These are phyloP conservation scores for Lactuca saligna DNA, from an alignment of 129 eudicot genomes.

Conservation along the genomic window DNA sequence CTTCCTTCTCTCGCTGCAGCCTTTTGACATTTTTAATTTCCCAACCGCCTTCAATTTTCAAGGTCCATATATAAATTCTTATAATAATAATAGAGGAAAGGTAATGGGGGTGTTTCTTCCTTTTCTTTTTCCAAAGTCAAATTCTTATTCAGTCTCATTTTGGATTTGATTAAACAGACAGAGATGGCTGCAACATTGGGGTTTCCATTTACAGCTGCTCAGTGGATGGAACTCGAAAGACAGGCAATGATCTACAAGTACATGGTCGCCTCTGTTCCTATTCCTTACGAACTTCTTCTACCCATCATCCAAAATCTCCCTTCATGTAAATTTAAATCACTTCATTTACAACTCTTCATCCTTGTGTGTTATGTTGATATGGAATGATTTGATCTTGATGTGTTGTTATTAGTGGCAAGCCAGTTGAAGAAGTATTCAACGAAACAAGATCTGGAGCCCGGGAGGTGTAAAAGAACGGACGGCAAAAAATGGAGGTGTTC, in stretches of 20 bases:
- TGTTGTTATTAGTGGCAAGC: too few species aligned
- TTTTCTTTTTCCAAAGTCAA: constrained; percentile 11
- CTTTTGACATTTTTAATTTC: constrained; percentile 37
- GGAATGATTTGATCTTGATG: too few species aligned
- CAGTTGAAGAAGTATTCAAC: too few species aligned
- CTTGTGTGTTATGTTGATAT: background rate
- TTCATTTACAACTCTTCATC: background rate
- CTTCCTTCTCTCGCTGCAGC: constrained; percentile 26
- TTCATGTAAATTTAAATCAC: constrained; percentile 15
- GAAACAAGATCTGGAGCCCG: constrained; percentile 52
- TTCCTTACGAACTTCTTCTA: constrained; percentile 61
- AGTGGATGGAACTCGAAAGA: constrained; percentile 71
- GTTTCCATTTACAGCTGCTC: constrained; percentile 59
- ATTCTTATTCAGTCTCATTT: background rate
- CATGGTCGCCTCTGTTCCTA: constrained; percentile 67
- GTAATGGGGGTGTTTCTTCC: too few species aligned
- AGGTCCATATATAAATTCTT: too few species aligned
- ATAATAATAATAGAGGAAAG: too few species aligned
- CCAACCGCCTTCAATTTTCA: too few species aligned
- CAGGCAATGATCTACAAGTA: constrained; percentile 76
- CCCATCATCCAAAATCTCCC: constrained; percentile 31
- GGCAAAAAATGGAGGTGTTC: constrained; percentile 82
- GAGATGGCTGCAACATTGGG: constrained; percentile 46
- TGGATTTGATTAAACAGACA: background rate
- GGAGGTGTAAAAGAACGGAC: constrained; percentile 78